phyloP scores from a whole-genome alignment of 225 moss, liverwort and hornwort genomes.

The Physcomitrium patens region DNA sequence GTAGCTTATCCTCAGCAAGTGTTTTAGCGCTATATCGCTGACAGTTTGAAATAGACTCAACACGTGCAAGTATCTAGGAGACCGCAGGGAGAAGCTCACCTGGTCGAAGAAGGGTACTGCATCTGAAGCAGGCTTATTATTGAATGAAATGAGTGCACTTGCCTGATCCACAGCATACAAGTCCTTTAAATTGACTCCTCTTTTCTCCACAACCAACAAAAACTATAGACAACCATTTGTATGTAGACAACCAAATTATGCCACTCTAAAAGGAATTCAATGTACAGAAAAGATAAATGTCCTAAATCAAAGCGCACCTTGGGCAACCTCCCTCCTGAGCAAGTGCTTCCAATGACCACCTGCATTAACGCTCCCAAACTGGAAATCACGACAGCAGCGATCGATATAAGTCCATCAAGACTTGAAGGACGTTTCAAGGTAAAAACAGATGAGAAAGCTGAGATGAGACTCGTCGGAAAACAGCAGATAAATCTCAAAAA shows the following conservation, averaged over 20 bases:
- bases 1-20: neutral
- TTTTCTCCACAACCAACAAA: neutral
- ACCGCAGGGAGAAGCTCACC: slow-evolving; percentile 37
- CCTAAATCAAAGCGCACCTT: slow-evolving; percentile 51
- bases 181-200: neutral
- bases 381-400: slow-evolving; percentile 25
- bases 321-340: slow-evolving; percentile 64
- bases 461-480: neutral
- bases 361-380: slow-evolving; percentile 99
- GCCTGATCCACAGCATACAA: slow-evolving; percentile 54
- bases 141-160: slow-evolving; percentile 91
- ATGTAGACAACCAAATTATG: neutral
- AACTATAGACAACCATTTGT: neutral
- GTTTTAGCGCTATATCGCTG: slow-evolving; percentile 1
- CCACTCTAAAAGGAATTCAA: neutral
- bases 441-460: neutral
- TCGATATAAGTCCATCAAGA: neutral
- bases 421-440: neutral
- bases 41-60: neutral
- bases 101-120: slow-evolving; percentile 94
- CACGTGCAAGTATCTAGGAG: slow-evolving; percentile 5
- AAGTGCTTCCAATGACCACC: slow-evolving; percentile 87
- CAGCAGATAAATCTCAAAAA: neutral
- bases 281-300: slow-evolving; percentile 1
- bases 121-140: slow-evolving; percentile 91